A percentile compares a stretch with the other conserved stretches of the same genome.
These are phyloP conservation scores for Cladosporium velox DNA, from an alignment of 2,329 filamentous ascomycete species.

Conservation along the genomic window DNA sequence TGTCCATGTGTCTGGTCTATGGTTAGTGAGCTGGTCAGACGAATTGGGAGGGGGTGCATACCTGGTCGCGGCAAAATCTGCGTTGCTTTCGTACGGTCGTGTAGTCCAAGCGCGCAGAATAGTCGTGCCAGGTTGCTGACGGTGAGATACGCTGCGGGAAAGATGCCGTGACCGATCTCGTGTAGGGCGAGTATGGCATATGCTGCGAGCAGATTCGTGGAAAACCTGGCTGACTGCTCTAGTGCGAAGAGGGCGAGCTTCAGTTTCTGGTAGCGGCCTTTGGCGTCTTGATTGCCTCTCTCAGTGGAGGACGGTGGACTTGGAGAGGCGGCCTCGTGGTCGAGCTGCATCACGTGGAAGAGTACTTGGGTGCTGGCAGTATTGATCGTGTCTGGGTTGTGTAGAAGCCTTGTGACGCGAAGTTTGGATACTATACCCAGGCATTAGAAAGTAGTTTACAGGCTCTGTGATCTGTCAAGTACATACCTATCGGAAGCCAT, in stretches of 20 bases:
- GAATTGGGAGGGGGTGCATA: neutral
- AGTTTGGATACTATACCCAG: constrained; percentile 6
- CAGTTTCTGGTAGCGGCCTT: constrained; percentile 12
- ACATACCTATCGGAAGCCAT: constrained; percentile 22
- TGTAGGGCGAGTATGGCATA: constrained; percentile 24
- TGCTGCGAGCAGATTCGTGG: constrained; percentile 25
- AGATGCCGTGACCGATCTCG: constrained; percentile 26
- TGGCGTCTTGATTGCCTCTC: neutral
- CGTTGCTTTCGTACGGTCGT: constrained; percentile 27
- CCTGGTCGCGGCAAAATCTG: constrained; percentile 17
- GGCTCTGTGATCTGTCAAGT: too few relatives aligned
- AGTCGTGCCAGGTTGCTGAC: constrained; percentile 19
- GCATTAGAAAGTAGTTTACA: neutral
- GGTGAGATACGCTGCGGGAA: constrained; percentile 26
- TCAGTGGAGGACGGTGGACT: neutral
- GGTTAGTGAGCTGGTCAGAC: neutral
- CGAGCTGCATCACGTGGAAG: constrained; percentile 23
- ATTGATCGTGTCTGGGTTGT: neutral
- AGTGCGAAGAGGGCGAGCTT: constrained; percentile 24
- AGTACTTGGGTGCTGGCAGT: constrained; percentile 1
- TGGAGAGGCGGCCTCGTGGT: neutral
- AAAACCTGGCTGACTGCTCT: constrained; percentile 23
- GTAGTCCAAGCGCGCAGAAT: constrained; percentile 24
- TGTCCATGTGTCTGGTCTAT: constrained; percentile 23
- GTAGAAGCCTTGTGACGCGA: constrained; percentile 16